phyloP scores from a whole-genome alignment of 805 yeast species.

The Candida nemodendra region DNA sequence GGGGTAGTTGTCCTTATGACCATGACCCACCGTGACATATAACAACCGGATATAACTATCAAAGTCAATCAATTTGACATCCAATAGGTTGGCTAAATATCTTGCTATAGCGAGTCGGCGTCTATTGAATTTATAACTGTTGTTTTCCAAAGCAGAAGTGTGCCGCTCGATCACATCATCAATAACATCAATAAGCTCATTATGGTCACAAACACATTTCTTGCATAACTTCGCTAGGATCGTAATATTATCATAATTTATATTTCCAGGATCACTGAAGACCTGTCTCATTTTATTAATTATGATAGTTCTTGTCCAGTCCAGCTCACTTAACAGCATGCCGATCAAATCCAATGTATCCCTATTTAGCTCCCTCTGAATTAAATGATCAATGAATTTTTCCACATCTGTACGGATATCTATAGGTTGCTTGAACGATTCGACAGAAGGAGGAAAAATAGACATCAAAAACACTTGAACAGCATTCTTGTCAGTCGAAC shows the following conservation, averaged over 20 bases:
- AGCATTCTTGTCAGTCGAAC: conserved; percentile 55
- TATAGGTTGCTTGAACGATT: conserved; percentile 28
- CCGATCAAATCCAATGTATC: conserved; percentile 36
- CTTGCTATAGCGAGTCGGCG: conserved; percentile 58
- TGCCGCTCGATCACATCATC: conserved; percentile 68
- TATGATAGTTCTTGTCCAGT: conserved; percentile 44
- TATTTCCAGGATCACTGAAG: conserved; percentile 59
- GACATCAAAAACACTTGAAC: conserved; percentile 54
- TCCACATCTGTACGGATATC: conserved; percentile 42
- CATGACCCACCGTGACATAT: conserved; percentile 59
- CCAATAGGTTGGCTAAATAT: conserved; percentile 58
- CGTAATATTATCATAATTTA: conserved; percentile 56
- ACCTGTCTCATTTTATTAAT: conserved; percentile 32
- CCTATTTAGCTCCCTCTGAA: conserved; percentile 49
- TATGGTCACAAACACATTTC: conserved; percentile 33
- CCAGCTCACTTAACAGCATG: conserved; percentile 41
- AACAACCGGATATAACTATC: conserved; percentile 49
- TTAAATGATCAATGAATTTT: conserved; percentile 46
- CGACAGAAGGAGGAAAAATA: conserved; percentile 54
- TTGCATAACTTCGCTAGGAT: conserved; percentile 49
- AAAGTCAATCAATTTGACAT: conserved; percentile 44
- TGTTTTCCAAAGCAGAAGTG: conserved; percentile 61
- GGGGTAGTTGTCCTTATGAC: conserved; percentile 64
- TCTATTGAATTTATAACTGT: conserved; percentile 59
- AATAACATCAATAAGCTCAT: conserved; percentile 45